These are phyloP conservation scores for Colletotrichum abscissum DNA, from an alignment of 2,329 filamentous ascomycete species.

Conservation along the genomic window DNA sequence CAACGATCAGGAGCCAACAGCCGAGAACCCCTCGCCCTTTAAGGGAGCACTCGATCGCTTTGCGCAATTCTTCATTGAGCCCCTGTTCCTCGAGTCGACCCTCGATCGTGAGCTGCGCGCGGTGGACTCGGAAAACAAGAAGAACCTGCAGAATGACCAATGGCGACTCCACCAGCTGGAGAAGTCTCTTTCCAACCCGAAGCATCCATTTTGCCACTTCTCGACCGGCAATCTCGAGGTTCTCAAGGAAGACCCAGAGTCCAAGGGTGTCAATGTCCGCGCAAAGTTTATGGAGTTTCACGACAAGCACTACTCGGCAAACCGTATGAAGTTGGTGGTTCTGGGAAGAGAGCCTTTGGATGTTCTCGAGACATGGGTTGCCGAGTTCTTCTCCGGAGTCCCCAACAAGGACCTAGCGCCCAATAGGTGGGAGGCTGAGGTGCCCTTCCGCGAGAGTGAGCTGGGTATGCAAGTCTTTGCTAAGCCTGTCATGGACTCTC, in stretches of 20 bases:
- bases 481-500: constrained; percentile 90
- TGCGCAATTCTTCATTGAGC: constrained; percentile 92
- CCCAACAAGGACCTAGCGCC: constrained; percentile 82
- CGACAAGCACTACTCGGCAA: constrained; percentile 89
- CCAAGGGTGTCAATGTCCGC: constrained; percentile 83
- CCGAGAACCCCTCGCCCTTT: constrained; percentile 69
- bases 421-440: constrained; percentile 65
- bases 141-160: constrained; percentile 90
- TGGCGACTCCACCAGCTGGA: constrained; percentile 91
- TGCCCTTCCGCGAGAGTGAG: constrained; percentile 60
- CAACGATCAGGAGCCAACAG: constrained; percentile 67
- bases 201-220: constrained; percentile 91
- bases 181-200: constrained; percentile 87
- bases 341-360: constrained; percentile 86
- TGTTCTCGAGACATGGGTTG: constrained; percentile 84
- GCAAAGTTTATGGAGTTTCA: constrained; percentile 95
- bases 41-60: constrained; percentile 90
- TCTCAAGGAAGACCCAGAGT: constrained; percentile 84
- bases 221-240: constrained; percentile 91
- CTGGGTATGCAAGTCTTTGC: constrained; percentile 80
- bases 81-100: constrained; percentile 86
- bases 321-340: constrained; percentile 92
- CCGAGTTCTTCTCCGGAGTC: constrained; percentile 83
- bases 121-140: constrained; percentile 97
- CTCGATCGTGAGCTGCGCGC: constrained; percentile 88